These are phyloP conservation scores for Ophiognomonia clavigignenti-juglandacearum DNA, from an alignment of 2,329 filamentous ascomycete genomes.

Conservation along the genomic window DNA sequence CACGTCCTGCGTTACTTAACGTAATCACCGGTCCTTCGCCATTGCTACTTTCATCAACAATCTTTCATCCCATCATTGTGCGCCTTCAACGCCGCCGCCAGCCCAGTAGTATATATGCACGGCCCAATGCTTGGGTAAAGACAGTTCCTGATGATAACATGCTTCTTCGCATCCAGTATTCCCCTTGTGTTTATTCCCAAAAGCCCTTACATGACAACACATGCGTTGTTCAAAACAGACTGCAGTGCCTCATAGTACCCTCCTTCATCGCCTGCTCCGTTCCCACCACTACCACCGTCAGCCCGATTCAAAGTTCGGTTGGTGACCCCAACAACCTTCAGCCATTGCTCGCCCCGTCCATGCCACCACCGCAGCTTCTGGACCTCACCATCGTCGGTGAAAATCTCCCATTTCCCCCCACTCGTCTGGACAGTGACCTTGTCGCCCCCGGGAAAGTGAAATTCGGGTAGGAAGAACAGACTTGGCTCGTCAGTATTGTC, in stretches of 20 bases:
- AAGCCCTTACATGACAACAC: constrained; percentile 47
- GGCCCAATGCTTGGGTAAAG: too few relatives aligned
- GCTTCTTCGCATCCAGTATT: too few relatives aligned
- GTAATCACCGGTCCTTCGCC: too few relatives aligned
- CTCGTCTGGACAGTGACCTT: constrained; percentile 68
- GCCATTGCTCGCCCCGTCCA: constrained; percentile 72
- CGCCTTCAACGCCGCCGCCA: not conserved
- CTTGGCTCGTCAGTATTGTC: constrained; percentile 61
- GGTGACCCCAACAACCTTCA: constrained; percentile 71
- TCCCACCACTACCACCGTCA: constrained; percentile 58
- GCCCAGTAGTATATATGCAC: not conserved
- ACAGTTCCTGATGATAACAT: not conserved
- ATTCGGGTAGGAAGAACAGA: constrained; percentile 80
- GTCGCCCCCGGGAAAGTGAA: constrained; percentile 78
- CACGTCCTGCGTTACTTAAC: too few relatives aligned
- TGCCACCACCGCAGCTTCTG: constrained; percentile 94
- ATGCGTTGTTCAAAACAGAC: constrained; percentile 43
- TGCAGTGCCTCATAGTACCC: constrained; percentile 72
- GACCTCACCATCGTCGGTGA: constrained; percentile 60
- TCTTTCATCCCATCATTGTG: not conserved
- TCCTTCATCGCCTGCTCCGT: constrained; percentile 69
- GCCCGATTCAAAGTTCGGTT: constrained; percentile 52
- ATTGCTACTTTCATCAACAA: too few relatives aligned
- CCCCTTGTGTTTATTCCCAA: too few relatives aligned
- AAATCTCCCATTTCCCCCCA: constrained; percentile 87